phyloP scores from a whole-genome alignment of 2,329 filamentous ascomycete genomes.

The Penicillium concentricum region DNA sequence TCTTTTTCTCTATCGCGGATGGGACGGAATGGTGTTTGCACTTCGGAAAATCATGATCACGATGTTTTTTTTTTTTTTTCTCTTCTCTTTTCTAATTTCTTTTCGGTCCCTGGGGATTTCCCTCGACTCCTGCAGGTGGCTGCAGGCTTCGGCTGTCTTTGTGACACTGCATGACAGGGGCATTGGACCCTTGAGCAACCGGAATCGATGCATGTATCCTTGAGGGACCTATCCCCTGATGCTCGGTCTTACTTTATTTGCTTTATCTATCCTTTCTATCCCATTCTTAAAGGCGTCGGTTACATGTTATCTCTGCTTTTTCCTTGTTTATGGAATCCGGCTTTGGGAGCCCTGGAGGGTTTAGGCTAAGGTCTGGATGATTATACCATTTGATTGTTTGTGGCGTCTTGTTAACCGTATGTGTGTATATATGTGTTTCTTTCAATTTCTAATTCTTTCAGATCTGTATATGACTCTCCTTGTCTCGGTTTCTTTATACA shows the following conservation, averaged over 20 bases:
- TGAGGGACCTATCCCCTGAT: background rate
- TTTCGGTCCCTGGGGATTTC: constrained; percentile 6
- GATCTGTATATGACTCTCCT: background rate
- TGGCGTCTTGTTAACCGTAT: constrained; percentile 9
- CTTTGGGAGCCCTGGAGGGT: constrained; percentile 3
- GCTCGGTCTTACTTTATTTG: constrained; percentile 16
- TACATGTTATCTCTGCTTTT: constrained; percentile 20
- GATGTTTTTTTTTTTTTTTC: constrained; percentile 18
- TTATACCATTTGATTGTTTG: constrained; percentile 13
- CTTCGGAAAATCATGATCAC: constrained; percentile 25
- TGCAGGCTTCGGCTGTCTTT: constrained; percentile 2
- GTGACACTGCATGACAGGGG: constrained; percentile 6
- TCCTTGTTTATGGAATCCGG: constrained; percentile 3
- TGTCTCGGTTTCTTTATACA: background rate
- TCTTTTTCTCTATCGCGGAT: constrained; percentile 17
- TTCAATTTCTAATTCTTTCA: background rate
- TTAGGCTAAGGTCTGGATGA: constrained; percentile 9
- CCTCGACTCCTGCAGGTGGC: constrained; percentile 1
- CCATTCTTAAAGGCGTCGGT: constrained; percentile 24
- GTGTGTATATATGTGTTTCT: constrained; percentile 2
- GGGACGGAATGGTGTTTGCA: constrained; percentile 22
- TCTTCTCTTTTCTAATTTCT: constrained; percentile 6
- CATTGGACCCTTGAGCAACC: background rate
- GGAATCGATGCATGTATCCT: background rate
- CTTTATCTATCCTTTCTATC: constrained; percentile 21